These are phyloP conservation scores for Liquidambar formosana DNA, from an alignment of 164 flowering plant genomes.

Conservation along the genomic window DNA sequence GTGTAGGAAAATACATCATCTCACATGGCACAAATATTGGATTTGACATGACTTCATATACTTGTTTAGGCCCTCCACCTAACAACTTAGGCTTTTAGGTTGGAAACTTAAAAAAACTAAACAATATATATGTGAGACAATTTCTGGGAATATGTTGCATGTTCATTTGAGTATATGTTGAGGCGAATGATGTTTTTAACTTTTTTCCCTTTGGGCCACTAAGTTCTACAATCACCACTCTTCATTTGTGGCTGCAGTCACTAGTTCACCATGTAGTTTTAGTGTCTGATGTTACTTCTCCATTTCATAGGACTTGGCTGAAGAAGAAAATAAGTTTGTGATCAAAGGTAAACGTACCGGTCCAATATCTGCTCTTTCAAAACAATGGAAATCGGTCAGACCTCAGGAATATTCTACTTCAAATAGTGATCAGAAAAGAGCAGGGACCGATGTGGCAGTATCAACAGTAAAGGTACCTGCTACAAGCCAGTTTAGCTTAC, in stretches of 20 bases:
- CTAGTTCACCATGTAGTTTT: neutral
- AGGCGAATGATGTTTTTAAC: neutral
- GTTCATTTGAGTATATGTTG: neutral
- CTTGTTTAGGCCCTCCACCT: no score
- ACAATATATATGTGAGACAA: neutral
- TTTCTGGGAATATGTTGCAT: neutral
- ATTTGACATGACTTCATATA: no score
- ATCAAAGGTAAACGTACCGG: conserved; percentile 38
- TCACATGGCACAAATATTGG: no score
- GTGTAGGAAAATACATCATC: no score
- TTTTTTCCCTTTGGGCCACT: neutral
- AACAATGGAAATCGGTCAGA: conserved; percentile 39
- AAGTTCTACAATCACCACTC: neutral
- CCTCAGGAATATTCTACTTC: conserved; percentile 45
- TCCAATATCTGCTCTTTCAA: conserved; percentile 38
- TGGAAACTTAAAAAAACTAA: no score
- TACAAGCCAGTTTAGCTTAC: conserved; percentile 35
- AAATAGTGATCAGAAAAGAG: conserved; percentile 38
- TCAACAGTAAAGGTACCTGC: conserved; percentile 40
- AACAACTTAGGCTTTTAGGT: no score
- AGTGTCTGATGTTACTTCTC: conserved; percentile 1
- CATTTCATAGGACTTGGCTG: conserved; percentile 34
- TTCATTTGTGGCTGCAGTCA: neutral
- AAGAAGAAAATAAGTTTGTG: conserved; percentile 38
- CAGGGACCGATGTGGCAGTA: conserved; percentile 35